phyloP scores from a whole-genome alignment of 495 filamentous ascomycete species.

The Lindgomyces ingoldianus region DNA sequence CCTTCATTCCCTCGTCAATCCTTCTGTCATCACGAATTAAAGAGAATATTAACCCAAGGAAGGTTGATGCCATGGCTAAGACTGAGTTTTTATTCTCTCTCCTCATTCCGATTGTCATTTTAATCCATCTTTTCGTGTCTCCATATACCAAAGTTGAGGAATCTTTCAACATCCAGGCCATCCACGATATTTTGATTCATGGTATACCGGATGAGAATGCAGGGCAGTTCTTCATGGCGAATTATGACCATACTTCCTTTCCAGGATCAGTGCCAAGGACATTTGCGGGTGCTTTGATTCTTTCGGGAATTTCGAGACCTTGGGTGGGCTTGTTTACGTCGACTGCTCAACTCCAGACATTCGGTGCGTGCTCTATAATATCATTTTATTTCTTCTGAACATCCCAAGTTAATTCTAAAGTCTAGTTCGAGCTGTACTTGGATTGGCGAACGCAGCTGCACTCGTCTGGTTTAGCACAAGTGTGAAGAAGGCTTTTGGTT shows the following conservation, averaged over 20 bases:
- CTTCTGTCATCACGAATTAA: background rate
- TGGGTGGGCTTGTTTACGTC: constrained; percentile 47
- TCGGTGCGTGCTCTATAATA: constrained; percentile 18
- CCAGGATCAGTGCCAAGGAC: constrained; percentile 89
- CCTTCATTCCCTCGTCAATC: background rate
- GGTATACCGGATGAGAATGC: constrained; percentile 66
- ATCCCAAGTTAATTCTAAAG: background rate
- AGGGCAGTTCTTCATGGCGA: constrained; percentile 49
- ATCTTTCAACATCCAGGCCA: constrained; percentile 95
- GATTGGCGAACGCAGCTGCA: constrained; percentile 71
- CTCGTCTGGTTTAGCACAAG: constrained; percentile 65
- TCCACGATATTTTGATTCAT: constrained; percentile 83
- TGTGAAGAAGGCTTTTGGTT: constrained; percentile 69
- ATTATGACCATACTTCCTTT: constrained; percentile 91
- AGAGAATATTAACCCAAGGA: background rate
- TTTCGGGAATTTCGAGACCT: constrained; percentile 70
- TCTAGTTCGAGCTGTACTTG: constrained; percentile 73
- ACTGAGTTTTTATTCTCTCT: constrained; percentile 15
- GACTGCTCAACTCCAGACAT: constrained; percentile 41
- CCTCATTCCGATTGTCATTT: constrained; percentile 48
- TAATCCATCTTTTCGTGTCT: constrained; percentile 73
- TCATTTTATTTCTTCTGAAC: background rate
- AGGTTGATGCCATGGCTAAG: constrained; percentile 17
- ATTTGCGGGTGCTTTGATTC: constrained; percentile 74
- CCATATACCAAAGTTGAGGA: constrained; percentile 99